Conservation (phyloP, 1,139 yeast genomes). For the Arxiozyma bovina region DNA sequence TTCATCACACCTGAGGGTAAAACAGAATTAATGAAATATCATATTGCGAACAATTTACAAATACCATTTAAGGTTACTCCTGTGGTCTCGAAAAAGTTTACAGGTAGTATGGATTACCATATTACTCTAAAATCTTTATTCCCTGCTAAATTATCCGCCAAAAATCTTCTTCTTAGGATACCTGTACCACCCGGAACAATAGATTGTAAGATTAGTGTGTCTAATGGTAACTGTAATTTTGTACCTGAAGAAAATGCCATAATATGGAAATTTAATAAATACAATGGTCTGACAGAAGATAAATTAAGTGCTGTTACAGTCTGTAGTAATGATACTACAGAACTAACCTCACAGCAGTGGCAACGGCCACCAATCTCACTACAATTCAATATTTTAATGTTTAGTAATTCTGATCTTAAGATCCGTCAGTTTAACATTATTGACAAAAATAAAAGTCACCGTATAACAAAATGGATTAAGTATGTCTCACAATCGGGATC, state of each 20-base stretch:
- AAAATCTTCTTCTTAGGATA: conserved; percentile 52
- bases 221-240: conserved; percentile 63
- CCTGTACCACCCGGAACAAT: conserved; percentile 64
- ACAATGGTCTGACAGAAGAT: conserved; percentile 60
- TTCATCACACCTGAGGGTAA: conserved; percentile 91
- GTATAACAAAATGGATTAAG: conserved; percentile 71
- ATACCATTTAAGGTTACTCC: conserved; percentile 71
- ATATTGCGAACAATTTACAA: conserved; percentile 47
- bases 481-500: conserved; percentile 69
- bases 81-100: conserved; percentile 38
- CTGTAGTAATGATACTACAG: conserved; percentile 19
- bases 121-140: conserved; percentile 55
- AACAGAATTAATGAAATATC: conserved; percentile 79
- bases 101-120: conserved; percentile 46
- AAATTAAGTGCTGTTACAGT: conserved; percentile 30
- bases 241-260: conserved; percentile 57
- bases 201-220: conserved; percentile 41
- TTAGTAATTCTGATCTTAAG: conserved; percentile 66
- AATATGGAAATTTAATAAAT: conserved; percentile 62
- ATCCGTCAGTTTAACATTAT: conserved; percentile 65
- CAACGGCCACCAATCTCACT: conserved; percentile 70
- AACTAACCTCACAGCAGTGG: conserved; percentile 38
- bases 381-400: conserved; percentile 65
- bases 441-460: conserved; percentile 49
- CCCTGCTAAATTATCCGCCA: conserved; percentile 54